Evolutionary conservation across 441 rosid species (phyloP).

Genomic region (Gossypium gossypioides): DNA sequence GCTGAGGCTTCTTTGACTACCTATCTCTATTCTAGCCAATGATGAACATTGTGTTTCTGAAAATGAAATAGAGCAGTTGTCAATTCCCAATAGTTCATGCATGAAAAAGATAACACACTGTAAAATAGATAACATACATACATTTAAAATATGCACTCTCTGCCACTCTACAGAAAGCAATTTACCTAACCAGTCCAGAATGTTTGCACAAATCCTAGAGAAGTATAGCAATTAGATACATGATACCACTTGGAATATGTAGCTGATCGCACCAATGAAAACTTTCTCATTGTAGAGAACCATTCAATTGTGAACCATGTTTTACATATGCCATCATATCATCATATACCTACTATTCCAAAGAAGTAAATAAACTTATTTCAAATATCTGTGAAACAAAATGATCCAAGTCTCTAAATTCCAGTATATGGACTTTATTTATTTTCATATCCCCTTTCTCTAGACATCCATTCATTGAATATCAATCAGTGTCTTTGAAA

Average conservation of each 20-base stretch:
- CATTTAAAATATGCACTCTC: neutral
- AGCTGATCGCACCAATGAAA: neutral
- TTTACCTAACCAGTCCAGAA: constrained; percentile 3
- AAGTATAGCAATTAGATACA: neutral
- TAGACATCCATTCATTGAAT: neutral
- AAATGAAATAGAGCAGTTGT: constrained; percentile 14
- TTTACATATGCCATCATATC: neutral
- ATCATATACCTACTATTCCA: neutral
- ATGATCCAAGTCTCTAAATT: constrained; percentile 1
- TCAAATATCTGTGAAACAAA: constrained; percentile 3
- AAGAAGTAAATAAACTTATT: neutral
- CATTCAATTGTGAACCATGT: neutral
- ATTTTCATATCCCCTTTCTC: neutral
- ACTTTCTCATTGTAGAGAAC: neutral
- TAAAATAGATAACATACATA: neutral
- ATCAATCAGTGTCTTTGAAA: neutral
- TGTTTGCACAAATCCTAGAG: neutral
- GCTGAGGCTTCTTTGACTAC: constrained; percentile 30
- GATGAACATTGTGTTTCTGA: constrained; percentile 64
- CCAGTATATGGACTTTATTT: neutral
- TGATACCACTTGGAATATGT: neutral
- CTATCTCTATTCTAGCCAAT: constrained; percentile 52
- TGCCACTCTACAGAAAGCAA: neutral
- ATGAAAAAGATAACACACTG: neutral
- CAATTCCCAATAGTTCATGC: constrained; percentile 2